phyloP scores from a whole-genome alignment of 2,329 filamentous ascomycete genomes.

The Fusarium sp. region DNA sequence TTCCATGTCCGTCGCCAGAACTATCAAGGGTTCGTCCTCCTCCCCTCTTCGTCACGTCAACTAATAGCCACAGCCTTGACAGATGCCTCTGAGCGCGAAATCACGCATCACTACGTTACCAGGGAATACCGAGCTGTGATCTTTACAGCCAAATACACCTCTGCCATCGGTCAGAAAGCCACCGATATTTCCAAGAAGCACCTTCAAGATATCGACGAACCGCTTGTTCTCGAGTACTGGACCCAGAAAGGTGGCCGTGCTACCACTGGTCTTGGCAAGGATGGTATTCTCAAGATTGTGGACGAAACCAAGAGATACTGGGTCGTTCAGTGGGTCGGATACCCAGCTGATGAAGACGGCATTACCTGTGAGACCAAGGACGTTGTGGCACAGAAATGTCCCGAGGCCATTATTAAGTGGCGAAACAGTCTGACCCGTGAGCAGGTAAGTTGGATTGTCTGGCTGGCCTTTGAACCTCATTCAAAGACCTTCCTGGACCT shows the following conservation, averaged over 20 bases:
- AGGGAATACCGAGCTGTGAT: neutral
- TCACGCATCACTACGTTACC: accelerated
- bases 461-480: neutral
- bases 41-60: too few species aligned
- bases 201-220: neutral
- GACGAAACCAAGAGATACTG: neutral
- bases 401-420: neutral
- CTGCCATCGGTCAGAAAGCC: accelerated
- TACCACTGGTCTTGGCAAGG: neutral
- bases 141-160: neutral
- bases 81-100: neutral
- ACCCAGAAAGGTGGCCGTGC: neutral
- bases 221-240: neutral
- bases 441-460: neutral
- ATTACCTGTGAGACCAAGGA: accelerated
- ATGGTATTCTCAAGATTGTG: neutral
- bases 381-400: accelerated
- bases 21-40: neutral
- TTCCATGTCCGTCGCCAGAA: too few species aligned
- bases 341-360: accelerated
- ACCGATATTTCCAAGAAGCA: neutral
- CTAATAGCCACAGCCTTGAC: neutral
- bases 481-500: neutral
- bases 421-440: neutral
- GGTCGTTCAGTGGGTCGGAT: neutral